phyloP scores from a whole-genome alignment of 2,329 filamentous ascomycete species.

The Seiridium unicorne region DNA sequence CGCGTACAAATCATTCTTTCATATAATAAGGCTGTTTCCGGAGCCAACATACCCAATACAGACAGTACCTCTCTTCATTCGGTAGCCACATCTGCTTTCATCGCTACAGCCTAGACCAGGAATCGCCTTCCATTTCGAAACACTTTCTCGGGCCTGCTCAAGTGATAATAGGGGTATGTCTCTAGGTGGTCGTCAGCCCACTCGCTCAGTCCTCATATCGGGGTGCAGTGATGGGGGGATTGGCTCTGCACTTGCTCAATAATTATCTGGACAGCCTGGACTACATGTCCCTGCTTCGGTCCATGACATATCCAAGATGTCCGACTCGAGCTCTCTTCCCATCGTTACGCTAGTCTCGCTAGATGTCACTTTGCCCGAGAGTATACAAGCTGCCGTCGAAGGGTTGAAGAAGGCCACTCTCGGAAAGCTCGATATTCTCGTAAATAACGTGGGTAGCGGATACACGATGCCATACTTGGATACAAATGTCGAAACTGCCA shows the following conservation, averaged over 20 bases:
- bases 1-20: too few relatives aligned
- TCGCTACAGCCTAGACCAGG: too few relatives aligned
- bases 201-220: slow-evolving; percentile 18
- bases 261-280: slow-evolving; percentile 16
- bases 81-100: too few relatives aligned
- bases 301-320: slow-evolving; percentile 24
- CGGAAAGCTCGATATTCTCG: slow-evolving; percentile 24
- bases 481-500: slow-evolving; percentile 20
- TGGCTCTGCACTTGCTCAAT: slow-evolving; percentile 21
- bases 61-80: too few relatives aligned
- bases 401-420: slow-evolving; percentile 3
- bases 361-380: slow-evolving; percentile 28
- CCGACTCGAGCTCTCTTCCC: slow-evolving; percentile 17
- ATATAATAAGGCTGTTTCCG: too few relatives aligned
- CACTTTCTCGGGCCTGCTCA: too few relatives aligned
- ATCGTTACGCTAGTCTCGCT: slow-evolving; percentile 25
- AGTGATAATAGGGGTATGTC: neutral
- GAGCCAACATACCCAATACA: too few relatives aligned
- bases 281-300: slow-evolving; percentile 31
- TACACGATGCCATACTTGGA: slow-evolving; percentile 28
- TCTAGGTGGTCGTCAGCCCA: neutral
- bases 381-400: slow-evolving; percentile 18
- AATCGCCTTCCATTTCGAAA: too few relatives aligned
- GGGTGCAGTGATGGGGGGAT: slow-evolving; percentile 26
- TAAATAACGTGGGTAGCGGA: slow-evolving; percentile 29